Base-by-base conservation (phyloP, 805 yeast genomes). In the Cyberlindnera xishuangbannaensis region DNA sequence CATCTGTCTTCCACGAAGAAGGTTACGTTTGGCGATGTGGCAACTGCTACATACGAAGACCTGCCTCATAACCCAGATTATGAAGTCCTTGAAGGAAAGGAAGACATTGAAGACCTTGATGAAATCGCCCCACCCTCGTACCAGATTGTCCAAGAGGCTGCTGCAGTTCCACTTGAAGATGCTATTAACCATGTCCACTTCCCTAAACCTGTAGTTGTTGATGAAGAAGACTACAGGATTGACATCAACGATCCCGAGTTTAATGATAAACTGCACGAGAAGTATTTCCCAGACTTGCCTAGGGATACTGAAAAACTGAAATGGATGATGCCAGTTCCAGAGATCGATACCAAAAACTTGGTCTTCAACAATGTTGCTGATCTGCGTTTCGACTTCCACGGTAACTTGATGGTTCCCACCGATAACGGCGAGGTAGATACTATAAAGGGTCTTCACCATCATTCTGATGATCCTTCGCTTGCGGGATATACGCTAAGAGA, bases 401-500 rank as follows among this genome's bases (percentile, higher is more conserved):
- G 97, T 9, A 67, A 83, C 45, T 56, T 92, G 39, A 65, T 92
- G 4, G 65, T 78, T 6, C 80, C 82, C 6, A 56, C 65, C 1
- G 66, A 75, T 31, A 64, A 76, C 19, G 55, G 61, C 12, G 38
- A 59, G 1, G 56, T 58, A 16, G 76, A 82, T 3, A 67, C 79
- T 0, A 62, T 67, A 25, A 53, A 71, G 25, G 98, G 95, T 0
- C 68, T 92, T 17, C 96, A 86, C 50, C 97, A 92, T 55, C 99
- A 92, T 57, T 71, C 96, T 0, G 85, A 81, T 9, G 77, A 81
- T 30, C 96, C 97, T 0, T 77, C 78, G 28, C 65, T 88, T 33
- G 95, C 97, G 0, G 99, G 99, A 0, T 92, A 92, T 56, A 88
- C 97, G 0, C 54, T 92, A 16, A 65, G 74, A 0, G 99, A 92